Evolutionary conservation across 2,329 filamentous ascomycete genomes (phyloP), one percentile per base, ranked within the genome.

Genomic region (Paecilomyces fulvus): DNA sequence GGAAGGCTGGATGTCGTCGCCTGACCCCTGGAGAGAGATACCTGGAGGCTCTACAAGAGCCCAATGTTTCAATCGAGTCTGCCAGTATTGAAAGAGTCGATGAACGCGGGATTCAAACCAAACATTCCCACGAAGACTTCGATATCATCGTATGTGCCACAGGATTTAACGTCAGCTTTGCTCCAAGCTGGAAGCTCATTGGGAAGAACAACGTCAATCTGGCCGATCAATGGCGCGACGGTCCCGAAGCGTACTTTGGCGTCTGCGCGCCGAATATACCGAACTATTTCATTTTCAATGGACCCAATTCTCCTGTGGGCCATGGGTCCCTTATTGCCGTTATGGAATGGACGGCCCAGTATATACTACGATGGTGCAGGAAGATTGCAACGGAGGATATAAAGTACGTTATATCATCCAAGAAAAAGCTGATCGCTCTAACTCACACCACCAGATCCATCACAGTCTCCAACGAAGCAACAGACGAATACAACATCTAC

Each of bases 141-240:
- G 83, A 85, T 58, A 81, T 80, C 17, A 70, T 86, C 14, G 79
- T 87, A 58, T 86, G 82, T 61, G 82, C 83, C 1, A 87, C 84
- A 0, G 84, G 84, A 2, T 49, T 49, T n/a, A n/a, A 49, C 17
- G 46, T 49, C 14, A 49, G 21, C 21, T 49, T 49, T 23, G 1
- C 10, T 17, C 46, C 46, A n/a, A 2, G 17, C 4, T 49, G 46
- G 46, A n/a, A 49, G 21, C 10, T 49, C 3, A 20, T 20, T 4
- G 46, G 46, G 9, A 49, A 23, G 10, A n/a, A 20, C 5, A n/a
- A 20, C 14, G n/a, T 49, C n/a, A 17, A n/a, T 23, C 46, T 49
- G 3, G 46, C 14, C 14, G 46, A 49, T 5, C 46, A 49, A 21
- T 49, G 46, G 46, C 12, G 17, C 3, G 17, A n/a, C 6, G 9